Conservation (phyloP, 805 yeast genomes). For the Candida nonsorbophila region DNA sequence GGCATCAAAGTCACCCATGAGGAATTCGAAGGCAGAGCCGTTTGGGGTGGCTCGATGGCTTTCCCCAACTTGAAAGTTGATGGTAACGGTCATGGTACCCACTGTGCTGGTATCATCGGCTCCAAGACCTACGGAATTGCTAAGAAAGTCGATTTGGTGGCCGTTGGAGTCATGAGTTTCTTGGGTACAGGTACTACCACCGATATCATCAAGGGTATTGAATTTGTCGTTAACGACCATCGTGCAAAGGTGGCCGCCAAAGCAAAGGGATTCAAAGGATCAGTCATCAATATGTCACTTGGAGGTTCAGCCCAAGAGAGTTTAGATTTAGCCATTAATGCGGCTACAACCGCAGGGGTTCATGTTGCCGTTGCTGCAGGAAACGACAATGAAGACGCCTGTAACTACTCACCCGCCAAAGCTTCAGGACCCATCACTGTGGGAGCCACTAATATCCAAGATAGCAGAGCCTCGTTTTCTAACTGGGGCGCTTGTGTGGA, state of each 20-base stretch:
- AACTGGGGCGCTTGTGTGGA: slow-evolving; percentile 52
- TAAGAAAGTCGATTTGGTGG: slow-evolving; percentile 44
- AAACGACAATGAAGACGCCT: slow-evolving; percentile 56
- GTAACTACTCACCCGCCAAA: slow-evolving; percentile 55
- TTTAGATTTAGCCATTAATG: slow-evolving; percentile 53
- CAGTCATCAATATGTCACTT: slow-evolving; percentile 58
- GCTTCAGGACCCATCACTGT: slow-evolving; percentile 53
- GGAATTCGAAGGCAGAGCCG: slow-evolving; percentile 62
- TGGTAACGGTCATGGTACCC: slow-evolving; percentile 86
- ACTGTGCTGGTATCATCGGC: slow-evolving; percentile 86
- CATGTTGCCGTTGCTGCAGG: slow-evolving; percentile 64
- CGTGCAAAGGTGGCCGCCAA: slow-evolving; percentile 17
- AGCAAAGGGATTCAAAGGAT: slow-evolving; percentile 48
- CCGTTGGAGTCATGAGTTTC: slow-evolving; percentile 36
- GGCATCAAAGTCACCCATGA: slow-evolving; percentile 63
- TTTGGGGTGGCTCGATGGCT: slow-evolving; percentile 41
- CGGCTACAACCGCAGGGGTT: slow-evolving; percentile 51
- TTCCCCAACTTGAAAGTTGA: slow-evolving; percentile 43
- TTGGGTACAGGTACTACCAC: slow-evolving; percentile 35
- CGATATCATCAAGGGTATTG: slow-evolving; percentile 39
- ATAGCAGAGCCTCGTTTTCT: slow-evolving; percentile 47
- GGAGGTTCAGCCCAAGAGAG: slow-evolving; percentile 57
- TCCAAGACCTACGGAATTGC: slow-evolving; percentile 81
- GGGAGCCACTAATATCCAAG: slow-evolving; percentile 42
- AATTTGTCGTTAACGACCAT: slow-evolving; percentile 34